Conservation (phyloP, 2,329 filamentous ascomycete genomes). For the Samsoniella hepiali region DNA sequence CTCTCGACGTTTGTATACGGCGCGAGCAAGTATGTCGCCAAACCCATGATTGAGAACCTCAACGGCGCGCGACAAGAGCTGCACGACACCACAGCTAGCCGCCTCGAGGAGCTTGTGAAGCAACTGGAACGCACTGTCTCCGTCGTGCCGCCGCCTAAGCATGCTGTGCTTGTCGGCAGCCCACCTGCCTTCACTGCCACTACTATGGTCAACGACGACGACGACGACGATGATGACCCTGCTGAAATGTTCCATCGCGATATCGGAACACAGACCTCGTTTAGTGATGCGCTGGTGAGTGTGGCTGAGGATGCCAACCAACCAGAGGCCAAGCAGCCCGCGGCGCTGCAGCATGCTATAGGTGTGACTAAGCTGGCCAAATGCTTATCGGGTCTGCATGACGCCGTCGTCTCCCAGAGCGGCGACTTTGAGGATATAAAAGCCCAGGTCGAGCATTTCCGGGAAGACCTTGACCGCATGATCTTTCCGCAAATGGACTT, state of each 20-base stretch:
- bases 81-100: conserved; percentile 44
- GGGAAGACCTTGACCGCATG: conserved; percentile 63
- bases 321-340: conserved; percentile 20
- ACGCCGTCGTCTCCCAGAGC: conserved; percentile 43
- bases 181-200: neutral
- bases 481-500: conserved; percentile 43
- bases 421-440: conserved; percentile 51
- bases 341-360: conserved; percentile 38
- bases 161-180: conserved; percentile 23
- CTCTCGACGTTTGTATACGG: conserved; percentile 66
- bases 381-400: conserved; percentile 41
- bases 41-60: conserved; percentile 56
- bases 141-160: conserved; percentile 46
- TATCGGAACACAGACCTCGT: conserved; percentile 72
- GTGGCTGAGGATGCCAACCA: neutral
- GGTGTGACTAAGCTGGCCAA: conserved; percentile 43
- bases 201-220: conserved; percentile 31
- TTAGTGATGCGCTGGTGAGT: conserved; percentile 21
- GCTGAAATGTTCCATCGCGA: conserved; percentile 80
- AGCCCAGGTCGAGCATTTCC: conserved; percentile 54
- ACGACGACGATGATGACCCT: conserved; percentile 56
- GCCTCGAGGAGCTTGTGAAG: conserved; percentile 45
- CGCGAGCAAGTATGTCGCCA: conserved; percentile 64
- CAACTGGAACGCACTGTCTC: conserved; percentile 59
- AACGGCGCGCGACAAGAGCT: conserved; percentile 52